Conservation (phyloP, 1,139 yeast genomes). For the Yamadazyma blattariae region DNA sequence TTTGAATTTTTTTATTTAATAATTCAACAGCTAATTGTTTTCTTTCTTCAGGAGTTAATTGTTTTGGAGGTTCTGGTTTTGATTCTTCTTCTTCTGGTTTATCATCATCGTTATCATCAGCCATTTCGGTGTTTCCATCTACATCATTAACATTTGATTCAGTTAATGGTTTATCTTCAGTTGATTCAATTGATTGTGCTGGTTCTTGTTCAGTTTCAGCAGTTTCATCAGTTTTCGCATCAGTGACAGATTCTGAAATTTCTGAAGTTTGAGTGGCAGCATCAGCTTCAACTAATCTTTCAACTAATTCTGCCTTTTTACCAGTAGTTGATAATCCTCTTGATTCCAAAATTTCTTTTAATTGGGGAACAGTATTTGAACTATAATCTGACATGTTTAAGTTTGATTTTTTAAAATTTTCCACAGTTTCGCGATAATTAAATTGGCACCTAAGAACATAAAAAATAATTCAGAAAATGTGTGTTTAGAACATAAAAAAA, state of each 20-base stretch:
- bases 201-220: constrained; percentile 8
- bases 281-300: constrained; percentile 51
- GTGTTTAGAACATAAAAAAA: too few species aligned
- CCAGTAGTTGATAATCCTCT: constrained; percentile 75
- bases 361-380: constrained; percentile 74
- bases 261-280: constrained; percentile 14
- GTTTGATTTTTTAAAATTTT: constrained; percentile 2
- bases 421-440: constrained; percentile 3
- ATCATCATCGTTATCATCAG: background rate
- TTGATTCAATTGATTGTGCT: constrained; percentile 13
- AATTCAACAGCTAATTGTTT: constrained; percentile 67
- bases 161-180: constrained; percentile 10
- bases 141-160: constrained; percentile 12
- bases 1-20: constrained; percentile 60
- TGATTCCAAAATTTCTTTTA: constrained; percentile 71
- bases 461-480: too few species aligned
- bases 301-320: constrained; percentile 77
- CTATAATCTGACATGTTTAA: constrained; percentile 56
- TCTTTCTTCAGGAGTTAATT: constrained; percentile 63
- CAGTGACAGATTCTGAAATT: constrained; percentile 12
- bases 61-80: constrained; percentile 35
- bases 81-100: constrained; percentile 15
- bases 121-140: constrained; percentile 9
- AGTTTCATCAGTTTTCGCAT: constrained; percentile 6
- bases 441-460: too few species aligned